Evolutionary conservation across 345 rosid genomes (phyloP), one percentile per base, ranked within the genome.

Genomic region (Salix koriyanagi): DNA sequence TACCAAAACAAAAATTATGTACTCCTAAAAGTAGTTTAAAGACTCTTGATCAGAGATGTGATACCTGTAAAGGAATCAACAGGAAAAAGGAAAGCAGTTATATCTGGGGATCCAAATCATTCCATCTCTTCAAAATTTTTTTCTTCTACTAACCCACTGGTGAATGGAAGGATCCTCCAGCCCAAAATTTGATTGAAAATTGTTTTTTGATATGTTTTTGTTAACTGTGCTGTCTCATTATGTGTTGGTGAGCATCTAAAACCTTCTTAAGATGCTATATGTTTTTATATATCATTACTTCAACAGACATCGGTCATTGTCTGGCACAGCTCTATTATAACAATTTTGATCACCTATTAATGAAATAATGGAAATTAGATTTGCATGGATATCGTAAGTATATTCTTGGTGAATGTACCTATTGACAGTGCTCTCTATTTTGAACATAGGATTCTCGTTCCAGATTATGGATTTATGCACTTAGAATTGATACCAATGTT

Each of bases 401-500:
- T 37, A 11, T 60, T n/a, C 37, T 11, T 5, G 52, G 39, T 64
- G 60, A 73, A 23, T 73, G 3, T 10, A 41, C 44, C 6, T 61
- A 73, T 75, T 73, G 79, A 84, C 66, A 30, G 8, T 73, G 56
- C 26, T 76, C 23, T 76, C 30, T 34, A n/a, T 30, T 23, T 65
- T 74, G 70, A 73, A 54, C 83, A 79, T 91, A 93, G 99, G 83
- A 90, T 93, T 71, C 85, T 89, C 76, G 97, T 89, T 81, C 99
- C 97, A 4, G 89, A 93, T 76, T 95, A 90, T 42, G 97, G 97
- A 52, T 67, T 32, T 39, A 82, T 94, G 91, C 97, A 83, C 58
- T 82, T 94, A 72, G 89, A 94, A 70, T 81, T 92, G 90, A 91
- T 94, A 72, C 97, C 98, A 1, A 92, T 92, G 94, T 79, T 94